A percentile compares a stretch with the other conserved stretches of the same genome.
phyloP scores from a whole-genome alignment of 768 basidiomycete species.

The Multifurca ochricompacta region DNA sequence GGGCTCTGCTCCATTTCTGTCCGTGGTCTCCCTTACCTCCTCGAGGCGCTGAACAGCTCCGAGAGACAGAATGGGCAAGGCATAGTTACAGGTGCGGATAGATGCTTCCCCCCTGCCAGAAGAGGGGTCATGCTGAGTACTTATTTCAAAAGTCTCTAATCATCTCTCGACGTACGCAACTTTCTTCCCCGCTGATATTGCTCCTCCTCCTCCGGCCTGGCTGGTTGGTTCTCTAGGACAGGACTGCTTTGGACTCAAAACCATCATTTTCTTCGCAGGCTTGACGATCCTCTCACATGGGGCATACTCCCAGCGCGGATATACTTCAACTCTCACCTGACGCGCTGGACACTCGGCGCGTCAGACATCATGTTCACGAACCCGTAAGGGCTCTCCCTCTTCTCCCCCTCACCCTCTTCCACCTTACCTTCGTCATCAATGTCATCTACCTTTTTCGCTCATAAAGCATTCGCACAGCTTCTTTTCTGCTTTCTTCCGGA shows the following conservation, averaged over 20 bases:
- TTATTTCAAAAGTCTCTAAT: constrained; percentile 62
- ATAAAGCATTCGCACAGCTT: constrained; percentile 42
- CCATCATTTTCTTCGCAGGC: constrained; percentile 37
- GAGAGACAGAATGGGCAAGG: constrained; percentile 47
- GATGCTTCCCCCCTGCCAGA: background rate
- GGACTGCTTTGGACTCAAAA: background rate
- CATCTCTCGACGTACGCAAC: constrained; percentile 79
- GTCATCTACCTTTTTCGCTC: constrained; percentile 21
- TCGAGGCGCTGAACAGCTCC: constrained; percentile 48
- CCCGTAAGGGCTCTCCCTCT: constrained; percentile 43
- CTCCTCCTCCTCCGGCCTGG: too few species aligned
- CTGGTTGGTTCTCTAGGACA: too few species aligned
- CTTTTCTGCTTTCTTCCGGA: constrained; percentile 76
- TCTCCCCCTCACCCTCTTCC: background rate
- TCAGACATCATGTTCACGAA: constrained; percentile 95
- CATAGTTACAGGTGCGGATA: constrained; percentile 61
- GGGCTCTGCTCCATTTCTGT: constrained; percentile 64
- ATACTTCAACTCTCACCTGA: constrained; percentile 51
- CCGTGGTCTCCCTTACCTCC: constrained; percentile 57
- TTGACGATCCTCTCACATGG: constrained; percentile 86
- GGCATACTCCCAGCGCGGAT: constrained; percentile 63
- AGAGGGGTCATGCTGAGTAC: background rate
- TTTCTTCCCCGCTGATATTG: constrained; percentile 17
- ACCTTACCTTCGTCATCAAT: background rate
- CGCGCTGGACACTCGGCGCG: constrained; percentile 89